phyloP scores from a whole-genome alignment of 495 filamentous ascomycete genomes.

The Penicillium egyptiacum region DNA sequence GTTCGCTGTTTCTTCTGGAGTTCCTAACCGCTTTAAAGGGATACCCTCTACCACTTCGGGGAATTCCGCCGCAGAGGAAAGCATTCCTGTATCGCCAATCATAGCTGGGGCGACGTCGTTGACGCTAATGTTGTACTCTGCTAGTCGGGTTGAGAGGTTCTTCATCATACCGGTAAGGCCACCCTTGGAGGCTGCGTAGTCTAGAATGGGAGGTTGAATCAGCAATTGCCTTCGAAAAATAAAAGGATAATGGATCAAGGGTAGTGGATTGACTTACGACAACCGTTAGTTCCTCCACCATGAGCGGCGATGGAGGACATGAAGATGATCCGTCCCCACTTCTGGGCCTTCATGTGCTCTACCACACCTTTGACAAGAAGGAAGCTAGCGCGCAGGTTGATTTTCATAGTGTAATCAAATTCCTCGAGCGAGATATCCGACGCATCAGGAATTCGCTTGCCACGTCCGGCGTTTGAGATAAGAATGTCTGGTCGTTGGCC shows the following conservation, averaged over 20 bases:
- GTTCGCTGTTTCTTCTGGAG: slow-evolving; percentile 65
- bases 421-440: slow-evolving; percentile 58
- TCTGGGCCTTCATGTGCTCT: slow-evolving; percentile 60
- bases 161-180: slow-evolving; percentile 65
- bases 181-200: slow-evolving; percentile 70
- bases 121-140: slow-evolving; percentile 64
- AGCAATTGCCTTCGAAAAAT: slow-evolving; percentile 1
- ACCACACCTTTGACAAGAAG: slow-evolving; percentile 64
- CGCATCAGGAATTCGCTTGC: slow-evolving; percentile 49
- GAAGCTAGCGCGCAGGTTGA: slow-evolving; percentile 67
- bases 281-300: slow-evolving; percentile 67
- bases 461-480: slow-evolving; percentile 58
- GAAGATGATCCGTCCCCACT: slow-evolving; percentile 68
- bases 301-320: slow-evolving; percentile 67
- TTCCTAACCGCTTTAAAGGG: slow-evolving; percentile 62
- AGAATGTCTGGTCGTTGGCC: slow-evolving; percentile 61
- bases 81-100: slow-evolving; percentile 69
- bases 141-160: slow-evolving; percentile 60
- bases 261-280: slow-evolving; percentile 41
- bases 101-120: slow-evolving; percentile 76
- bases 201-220: slow-evolving; percentile 23
- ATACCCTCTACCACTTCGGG: slow-evolving; percentile 57
- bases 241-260: background rate
- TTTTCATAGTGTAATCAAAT: slow-evolving; percentile 63
- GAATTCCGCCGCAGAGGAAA: slow-evolving; percentile 57